A percentile compares a stretch with the other conserved stretches of the same genome.
phyloP scores from a whole-genome alignment of 2,329 filamentous ascomycete species.

The Trichoderma atroviride region DNA sequence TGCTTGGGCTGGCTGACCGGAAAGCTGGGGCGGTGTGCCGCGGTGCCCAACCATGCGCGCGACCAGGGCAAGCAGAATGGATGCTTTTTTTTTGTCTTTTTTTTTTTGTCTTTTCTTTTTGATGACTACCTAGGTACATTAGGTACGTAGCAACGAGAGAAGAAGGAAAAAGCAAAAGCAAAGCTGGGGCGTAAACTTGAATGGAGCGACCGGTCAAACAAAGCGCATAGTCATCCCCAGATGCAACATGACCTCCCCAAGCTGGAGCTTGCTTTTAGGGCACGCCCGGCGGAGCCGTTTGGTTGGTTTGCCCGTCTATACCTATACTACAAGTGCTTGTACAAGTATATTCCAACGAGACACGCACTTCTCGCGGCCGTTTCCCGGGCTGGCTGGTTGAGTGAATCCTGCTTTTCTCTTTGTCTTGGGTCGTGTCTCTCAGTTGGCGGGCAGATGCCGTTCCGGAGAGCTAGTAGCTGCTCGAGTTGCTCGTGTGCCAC shows the following conservation, averaged over 20 bases:
- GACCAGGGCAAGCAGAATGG: not conserved
- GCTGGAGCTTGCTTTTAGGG: not conserved
- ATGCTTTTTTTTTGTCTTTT: not conserved
- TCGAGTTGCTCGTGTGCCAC: not conserved
- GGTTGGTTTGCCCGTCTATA: not conserved
- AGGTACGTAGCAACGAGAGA: not conserved
- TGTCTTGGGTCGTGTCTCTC: not conserved
- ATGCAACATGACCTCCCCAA: not conserved
- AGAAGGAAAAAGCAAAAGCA: not conserved
- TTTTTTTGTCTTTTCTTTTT: not conserved
- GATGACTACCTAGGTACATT: not conserved
- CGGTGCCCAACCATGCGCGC: constrained; percentile 23
- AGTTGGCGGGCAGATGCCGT: not conserved
- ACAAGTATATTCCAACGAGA: not conserved
- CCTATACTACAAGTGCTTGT: too few relatives aligned
- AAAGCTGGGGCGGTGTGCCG: constrained; percentile 27
- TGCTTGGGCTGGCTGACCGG: constrained; percentile 20
- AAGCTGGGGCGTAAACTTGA: not conserved
- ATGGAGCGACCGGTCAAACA: too few relatives aligned
- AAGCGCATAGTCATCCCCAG: not conserved
- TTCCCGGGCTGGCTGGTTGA: not conserved
- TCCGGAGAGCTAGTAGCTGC: not conserved
- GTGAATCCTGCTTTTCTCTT: not conserved
- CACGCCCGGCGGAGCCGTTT: constrained; percentile 3
- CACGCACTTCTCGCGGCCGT: not conserved